Conservation (phyloP, 2,329 filamentous ascomycete species). For the Paraconiothyrium sp. region DNA sequence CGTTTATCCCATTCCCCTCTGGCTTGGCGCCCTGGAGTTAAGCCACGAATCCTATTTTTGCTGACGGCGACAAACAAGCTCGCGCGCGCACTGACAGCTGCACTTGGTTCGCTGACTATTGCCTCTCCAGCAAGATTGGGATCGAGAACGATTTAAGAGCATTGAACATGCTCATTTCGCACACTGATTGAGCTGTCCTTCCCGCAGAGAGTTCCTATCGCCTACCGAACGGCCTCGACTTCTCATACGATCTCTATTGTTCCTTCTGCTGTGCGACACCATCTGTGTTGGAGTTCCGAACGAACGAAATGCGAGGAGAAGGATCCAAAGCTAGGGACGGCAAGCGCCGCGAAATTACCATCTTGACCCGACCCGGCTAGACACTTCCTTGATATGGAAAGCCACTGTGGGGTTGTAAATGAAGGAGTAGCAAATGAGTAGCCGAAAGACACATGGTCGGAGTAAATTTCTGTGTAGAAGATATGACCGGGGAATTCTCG, state of each 20-base stretch:
- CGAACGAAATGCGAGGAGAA: conserved; percentile 5
- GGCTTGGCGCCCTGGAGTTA: background rate
- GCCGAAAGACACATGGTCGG: background rate
- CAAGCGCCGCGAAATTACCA: background rate
- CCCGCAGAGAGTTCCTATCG: background rate
- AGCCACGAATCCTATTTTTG: conserved; percentile 14
- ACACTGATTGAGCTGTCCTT: background rate
- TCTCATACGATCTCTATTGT: background rate
- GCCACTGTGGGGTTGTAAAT: background rate
- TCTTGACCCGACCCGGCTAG: background rate
- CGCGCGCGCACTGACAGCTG: background rate
- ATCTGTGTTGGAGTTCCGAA: background rate
- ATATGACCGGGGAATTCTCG: conserved; percentile 2
- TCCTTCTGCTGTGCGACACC: background rate
- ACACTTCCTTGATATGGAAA: background rate
- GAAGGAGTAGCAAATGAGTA: background rate
- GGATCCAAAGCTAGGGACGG: background rate
- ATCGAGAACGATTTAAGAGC: background rate
- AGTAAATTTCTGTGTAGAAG: background rate
- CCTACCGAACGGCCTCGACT: background rate
- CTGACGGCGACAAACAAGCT: background rate
- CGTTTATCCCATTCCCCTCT: background rate
- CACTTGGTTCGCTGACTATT: background rate
- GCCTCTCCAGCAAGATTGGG: background rate
- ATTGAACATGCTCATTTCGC: background rate